These are phyloP conservation scores for Fusarium armeniacum DNA, from an alignment of 2,329 filamentous ascomycete species.

Conservation along the genomic window DNA sequence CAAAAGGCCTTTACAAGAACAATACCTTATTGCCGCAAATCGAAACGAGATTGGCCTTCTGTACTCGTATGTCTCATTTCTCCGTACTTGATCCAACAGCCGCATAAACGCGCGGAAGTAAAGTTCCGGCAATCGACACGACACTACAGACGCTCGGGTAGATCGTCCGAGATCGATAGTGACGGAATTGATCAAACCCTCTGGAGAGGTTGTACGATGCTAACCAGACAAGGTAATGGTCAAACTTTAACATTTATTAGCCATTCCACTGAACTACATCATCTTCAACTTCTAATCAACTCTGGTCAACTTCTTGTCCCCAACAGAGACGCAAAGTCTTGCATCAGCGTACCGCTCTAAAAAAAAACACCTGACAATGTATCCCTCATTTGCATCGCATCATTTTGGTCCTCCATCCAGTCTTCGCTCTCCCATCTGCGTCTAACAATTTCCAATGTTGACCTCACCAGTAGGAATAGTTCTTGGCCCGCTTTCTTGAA, in stretches of 20 bases:
- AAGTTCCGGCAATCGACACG: not conserved
- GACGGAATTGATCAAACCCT: not conserved
- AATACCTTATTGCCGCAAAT: not conserved
- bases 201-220: not conserved
- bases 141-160: conserved; percentile 51
- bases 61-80: not conserved
- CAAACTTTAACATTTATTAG: conserved; percentile 4
- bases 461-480: conserved; percentile 41
- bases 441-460: not conserved
- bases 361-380: not conserved
- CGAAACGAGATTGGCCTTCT: not conserved
- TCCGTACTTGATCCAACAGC: not conserved
- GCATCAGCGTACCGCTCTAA: not conserved
- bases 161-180: conserved; percentile 51
- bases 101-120: conserved; percentile 13
- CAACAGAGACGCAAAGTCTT: not conserved
- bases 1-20: not conserved
- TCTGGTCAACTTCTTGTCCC: not conserved
- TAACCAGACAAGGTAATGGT: not conserved
- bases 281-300: no score
- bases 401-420: not conserved
- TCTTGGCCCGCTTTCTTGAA: conserved; percentile 9
- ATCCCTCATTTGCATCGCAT: not conserved
- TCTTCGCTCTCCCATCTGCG: not conserved
- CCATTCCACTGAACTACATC: no score